phyloP scores from a whole-genome alignment of 1,284 basidiomycete species.

The Microbotryum intermedium region DNA sequence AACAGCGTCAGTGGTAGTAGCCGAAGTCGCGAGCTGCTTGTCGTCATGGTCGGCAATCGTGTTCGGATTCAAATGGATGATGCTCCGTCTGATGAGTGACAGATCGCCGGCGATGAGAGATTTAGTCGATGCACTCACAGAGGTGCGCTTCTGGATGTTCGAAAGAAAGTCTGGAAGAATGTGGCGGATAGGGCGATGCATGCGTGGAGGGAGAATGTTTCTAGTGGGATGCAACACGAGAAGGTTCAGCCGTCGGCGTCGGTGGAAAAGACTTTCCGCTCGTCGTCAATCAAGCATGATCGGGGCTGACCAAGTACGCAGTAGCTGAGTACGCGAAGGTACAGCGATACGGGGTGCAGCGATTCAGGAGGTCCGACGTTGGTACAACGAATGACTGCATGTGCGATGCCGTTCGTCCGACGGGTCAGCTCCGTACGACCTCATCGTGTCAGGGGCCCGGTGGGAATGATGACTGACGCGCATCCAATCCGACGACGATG shows the following conservation, averaged over 20 bases:
- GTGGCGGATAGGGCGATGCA: neutral
- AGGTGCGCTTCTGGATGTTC: no score
- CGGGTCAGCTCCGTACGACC: neutral
- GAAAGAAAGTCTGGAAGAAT: neutral
- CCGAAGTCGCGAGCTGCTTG: neutral
- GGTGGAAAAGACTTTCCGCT: neutral
- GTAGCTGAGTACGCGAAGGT: neutral
- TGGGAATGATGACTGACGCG: conserved; percentile 4
- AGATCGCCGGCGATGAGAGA: no score
- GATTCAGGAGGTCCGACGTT: neutral
- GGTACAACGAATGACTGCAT: conserved; percentile 18
- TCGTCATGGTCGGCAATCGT: neutral
- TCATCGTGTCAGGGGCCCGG: neutral
- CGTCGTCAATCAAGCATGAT: neutral
- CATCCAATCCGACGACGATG: conserved; percentile 7
- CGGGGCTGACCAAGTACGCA: conserved; percentile 9
- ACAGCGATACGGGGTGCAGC: neutral
- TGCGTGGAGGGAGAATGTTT: conserved; percentile 4
- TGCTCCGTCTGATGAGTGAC: no score
- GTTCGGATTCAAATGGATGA: no score
- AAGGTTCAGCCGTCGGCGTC: no score
- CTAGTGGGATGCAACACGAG: neutral
- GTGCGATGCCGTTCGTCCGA: neutral
- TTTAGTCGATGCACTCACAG: no score
- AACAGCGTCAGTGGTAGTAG: conserved; percentile 18